These are phyloP conservation scores for Sonneratia alba DNA, from an alignment of 345 rosid genomes.

Conservation along the genomic window DNA sequence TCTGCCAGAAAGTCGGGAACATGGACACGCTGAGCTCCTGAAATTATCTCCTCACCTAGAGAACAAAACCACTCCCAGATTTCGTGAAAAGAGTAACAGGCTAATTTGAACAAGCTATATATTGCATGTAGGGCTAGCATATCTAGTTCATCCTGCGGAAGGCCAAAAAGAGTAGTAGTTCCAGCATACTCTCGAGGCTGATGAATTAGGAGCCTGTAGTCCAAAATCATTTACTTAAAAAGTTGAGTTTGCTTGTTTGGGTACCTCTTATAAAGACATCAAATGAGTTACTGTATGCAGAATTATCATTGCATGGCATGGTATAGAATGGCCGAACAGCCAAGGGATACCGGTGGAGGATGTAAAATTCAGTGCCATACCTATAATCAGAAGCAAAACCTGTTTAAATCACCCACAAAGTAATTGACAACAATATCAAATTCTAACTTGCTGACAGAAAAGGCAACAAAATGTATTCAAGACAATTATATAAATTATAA, in stretches of 20 bases:
- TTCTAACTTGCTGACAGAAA: not conserved
- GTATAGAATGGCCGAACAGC: slow-evolving; percentile 93
- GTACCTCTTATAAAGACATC: slow-evolving; percentile 92
- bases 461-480: not conserved
- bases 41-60: slow-evolving; percentile 88
- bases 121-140: not conserved
- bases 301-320: slow-evolving; percentile 74
- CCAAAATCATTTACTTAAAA: not conserved
- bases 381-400: slow-evolving; percentile 21
- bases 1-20: slow-evolving; percentile 57
- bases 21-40: slow-evolving; percentile 95
- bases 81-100: not conserved
- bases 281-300: slow-evolving; percentile 76
- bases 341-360: slow-evolving; percentile 67
- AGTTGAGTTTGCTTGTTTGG: not conserved
- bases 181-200: not conserved
- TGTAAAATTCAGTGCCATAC: slow-evolving; percentile 84
- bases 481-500: not conserved
- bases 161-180: not conserved
- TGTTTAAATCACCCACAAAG: not conserved
- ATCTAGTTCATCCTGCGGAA: not conserved
- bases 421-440: not conserved
- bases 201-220: not conserved
- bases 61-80: not conserved
- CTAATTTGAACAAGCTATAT: too few relatives aligned